phyloP scores from a whole-genome alignment of 768 basidiomycete species.

The Fistulinella prunicolor region DNA sequence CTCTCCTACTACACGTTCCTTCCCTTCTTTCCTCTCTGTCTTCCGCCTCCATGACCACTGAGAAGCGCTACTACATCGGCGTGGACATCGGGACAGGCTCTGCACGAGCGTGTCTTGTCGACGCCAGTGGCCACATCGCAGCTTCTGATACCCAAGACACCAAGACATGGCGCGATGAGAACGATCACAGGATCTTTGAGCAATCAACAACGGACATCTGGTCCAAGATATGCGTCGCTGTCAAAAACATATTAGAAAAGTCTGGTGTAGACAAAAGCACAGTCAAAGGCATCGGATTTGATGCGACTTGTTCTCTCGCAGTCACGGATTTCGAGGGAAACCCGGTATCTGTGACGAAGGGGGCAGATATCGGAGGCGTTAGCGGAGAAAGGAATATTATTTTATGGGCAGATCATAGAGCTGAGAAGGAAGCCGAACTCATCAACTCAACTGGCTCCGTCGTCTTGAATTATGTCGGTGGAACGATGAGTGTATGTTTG shows the following conservation, averaged over 20 bases:
- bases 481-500: constrained; percentile 81
- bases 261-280: constrained; percentile 52
- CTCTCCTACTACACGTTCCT: too few relatives aligned
- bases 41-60: constrained; percentile 33
- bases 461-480: constrained; percentile 93
- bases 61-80: constrained; percentile 58
- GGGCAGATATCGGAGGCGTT: constrained; percentile 52
- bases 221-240: constrained; percentile 59
- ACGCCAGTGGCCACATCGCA: constrained; percentile 60
- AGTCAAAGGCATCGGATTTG: constrained; percentile 89
- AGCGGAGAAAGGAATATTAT: constrained; percentile 81
- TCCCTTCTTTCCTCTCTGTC: constrained; percentile 1
- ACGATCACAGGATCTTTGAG: constrained; percentile 92
- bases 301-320: constrained; percentile 95
- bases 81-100: constrained; percentile 93
- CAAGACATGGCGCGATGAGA: constrained; percentile 78
- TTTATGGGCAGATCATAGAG: constrained; percentile 96
- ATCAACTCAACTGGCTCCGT: constrained; percentile 84
- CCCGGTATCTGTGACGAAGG: constrained; percentile 73
- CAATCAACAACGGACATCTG: constrained; percentile 92
- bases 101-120: constrained; percentile 81
- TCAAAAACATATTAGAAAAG: constrained; percentile 59
- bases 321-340: constrained; percentile 73
- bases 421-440: constrained; percentile 84
- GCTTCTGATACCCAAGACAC: constrained; percentile 81